These are phyloP conservation scores for Delitschia confertaspora DNA, from an alignment of 495 filamentous ascomycete genomes.

Conservation along the genomic window DNA sequence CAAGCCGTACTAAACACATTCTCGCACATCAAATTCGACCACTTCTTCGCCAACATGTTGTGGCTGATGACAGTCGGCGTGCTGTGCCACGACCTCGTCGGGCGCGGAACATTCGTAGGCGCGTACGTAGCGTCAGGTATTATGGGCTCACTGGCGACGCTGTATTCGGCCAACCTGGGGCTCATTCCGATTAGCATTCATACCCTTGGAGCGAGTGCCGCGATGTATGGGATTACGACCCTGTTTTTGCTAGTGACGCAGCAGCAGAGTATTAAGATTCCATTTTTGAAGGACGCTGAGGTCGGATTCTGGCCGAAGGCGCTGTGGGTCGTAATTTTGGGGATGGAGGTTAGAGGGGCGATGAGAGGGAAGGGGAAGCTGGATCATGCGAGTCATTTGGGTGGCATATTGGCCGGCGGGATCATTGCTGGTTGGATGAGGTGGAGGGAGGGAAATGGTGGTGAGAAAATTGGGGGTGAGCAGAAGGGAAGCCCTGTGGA, in stretches of 20 bases:
- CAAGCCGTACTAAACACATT: conserved; percentile 64
- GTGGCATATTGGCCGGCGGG: conserved; percentile 4
- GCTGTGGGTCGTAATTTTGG: conserved; percentile 1
- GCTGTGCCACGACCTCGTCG: conserved; percentile 75
- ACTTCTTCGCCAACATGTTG: conserved; percentile 65
- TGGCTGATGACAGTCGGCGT: conserved; percentile 50
- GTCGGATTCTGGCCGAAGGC: conserved; percentile 12
- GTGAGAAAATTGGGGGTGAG: too few relatives aligned
- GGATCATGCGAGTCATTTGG: conserved; percentile 21
- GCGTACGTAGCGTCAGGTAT: conserved; percentile 64
- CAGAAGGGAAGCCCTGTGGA: too few relatives aligned
- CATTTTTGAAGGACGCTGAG: conserved; percentile 5
- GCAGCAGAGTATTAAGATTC: conserved; percentile 9
- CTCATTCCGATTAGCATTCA: conserved; percentile 2
- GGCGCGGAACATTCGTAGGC: conserved; percentile 73
- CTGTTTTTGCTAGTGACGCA: conserved; percentile 13
- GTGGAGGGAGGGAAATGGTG: neutral
- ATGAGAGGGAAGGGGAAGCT: neutral
- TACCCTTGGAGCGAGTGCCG: conserved; percentile 13
- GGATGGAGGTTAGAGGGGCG: conserved; percentile 2
- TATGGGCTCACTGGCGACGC: conserved; percentile 42
- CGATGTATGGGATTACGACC: conserved; percentile 11
- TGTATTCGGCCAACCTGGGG: conserved; percentile 23
- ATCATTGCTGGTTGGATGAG: conserved; percentile 10
- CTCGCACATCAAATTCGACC: conserved; percentile 61